Percentiles rank a stretch among this genome's conserved stretches.
Evolutionary conservation across 768 basidiomycete species (phyloP).

Genomic region (Macrolepiota dolichaula): DNA sequence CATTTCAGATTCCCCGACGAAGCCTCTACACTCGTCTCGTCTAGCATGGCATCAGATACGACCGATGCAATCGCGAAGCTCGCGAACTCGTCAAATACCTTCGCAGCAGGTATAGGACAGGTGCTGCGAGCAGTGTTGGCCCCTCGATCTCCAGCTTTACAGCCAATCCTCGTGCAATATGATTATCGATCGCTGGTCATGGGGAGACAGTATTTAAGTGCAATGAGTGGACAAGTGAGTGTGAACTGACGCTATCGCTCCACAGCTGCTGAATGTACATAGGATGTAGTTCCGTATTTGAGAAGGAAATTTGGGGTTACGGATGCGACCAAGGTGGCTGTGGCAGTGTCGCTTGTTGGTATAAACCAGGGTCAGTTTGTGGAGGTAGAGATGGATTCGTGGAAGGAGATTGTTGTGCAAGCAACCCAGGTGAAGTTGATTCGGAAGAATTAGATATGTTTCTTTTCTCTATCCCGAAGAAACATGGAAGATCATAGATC

Average conservation of each 20-base stretch:
- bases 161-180: conserved; percentile 22
- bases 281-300: conserved; percentile 32
- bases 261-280: too few relatives aligned
- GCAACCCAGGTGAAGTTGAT: conserved; percentile 22
- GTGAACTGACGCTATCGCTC: too few relatives aligned
- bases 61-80: conserved; percentile 18
- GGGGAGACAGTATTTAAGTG: too few relatives aligned
- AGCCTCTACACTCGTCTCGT: too few relatives aligned
- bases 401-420: conserved; percentile 31
- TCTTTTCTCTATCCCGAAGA: too few relatives aligned
- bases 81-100: conserved; percentile 21
- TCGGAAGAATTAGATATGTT: too few relatives aligned
- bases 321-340: conserved; percentile 27
- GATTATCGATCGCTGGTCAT: too few relatives aligned
- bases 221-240: too few relatives aligned
- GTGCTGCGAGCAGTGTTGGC: conserved; percentile 24
- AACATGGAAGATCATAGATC: too few relatives aligned
- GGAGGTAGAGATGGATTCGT: conserved; percentile 34
- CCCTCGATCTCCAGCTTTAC: conserved; percentile 16
- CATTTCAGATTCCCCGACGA: background rate
- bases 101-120: conserved; percentile 32
- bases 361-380: conserved; percentile 23
- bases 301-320: conserved; percentile 37
- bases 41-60: background rate
- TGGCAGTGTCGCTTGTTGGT: conserved; percentile 25